Evolutionary conservation across 2,329 filamentous ascomycete species (phyloP), one percentile per base, ranked within the genome.

Genomic region (Pestalotiopsis sp.): DNA sequence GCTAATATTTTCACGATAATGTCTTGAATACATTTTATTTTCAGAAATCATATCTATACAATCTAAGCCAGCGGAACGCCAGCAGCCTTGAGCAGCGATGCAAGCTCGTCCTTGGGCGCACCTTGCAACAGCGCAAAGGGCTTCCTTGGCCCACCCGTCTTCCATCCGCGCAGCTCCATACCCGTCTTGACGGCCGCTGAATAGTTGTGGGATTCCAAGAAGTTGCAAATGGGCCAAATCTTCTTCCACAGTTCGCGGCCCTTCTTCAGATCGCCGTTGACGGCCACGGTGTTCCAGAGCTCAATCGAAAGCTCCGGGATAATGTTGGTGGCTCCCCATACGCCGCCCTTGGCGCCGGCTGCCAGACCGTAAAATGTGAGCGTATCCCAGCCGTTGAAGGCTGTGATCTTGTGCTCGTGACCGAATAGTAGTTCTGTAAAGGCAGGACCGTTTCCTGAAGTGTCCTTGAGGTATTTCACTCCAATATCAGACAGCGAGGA

Each of bases 361-460:
- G 81, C 82, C 11, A 87, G 75, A 11, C 85, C 84, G 70, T 86
- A 86, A 72, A 87, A 87, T 0, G 85, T 87, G 17, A 87, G 75
- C 0, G 84, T 86, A 68, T 87, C 85, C 85, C 84, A 87, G 1
- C 85, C 85, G 67, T 87, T 87, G 73, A 87, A 85, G 0, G 82
- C 78, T 1, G 82, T 86, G 69, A 86, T 82, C 2, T 75, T 74
- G 23, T 79, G 73, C 4, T 73, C 71, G 36, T 72, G 68, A 66
- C 78, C 78, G 70, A 86, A 86, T 3, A 87, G 76, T 14, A 86
- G 72, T 68, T 87, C 84, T 2, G 84, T 87, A 4, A 86, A 75
- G 0, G 81, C 83, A 0, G 85, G 84, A 1, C 79, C 85, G 66
- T 87, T 83, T 20, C 85, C 85, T 2, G 84, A 86, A 0, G 85